Base-by-base conservation (phyloP, 306 rosid species). In the Pyrus bretschneideri region DNA sequence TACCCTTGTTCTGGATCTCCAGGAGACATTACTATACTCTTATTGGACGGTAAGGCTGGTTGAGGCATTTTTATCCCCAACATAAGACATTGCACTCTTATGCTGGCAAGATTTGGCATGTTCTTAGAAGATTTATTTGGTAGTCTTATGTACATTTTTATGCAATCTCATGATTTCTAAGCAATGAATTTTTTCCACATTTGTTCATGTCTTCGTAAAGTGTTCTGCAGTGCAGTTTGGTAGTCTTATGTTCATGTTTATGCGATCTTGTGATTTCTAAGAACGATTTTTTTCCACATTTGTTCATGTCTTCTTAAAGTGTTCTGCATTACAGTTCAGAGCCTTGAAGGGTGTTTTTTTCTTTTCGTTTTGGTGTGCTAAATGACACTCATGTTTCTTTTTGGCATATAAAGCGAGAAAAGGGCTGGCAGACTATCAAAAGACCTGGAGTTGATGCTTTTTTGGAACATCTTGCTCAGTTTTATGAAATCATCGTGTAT, bases 391-490 rank as follows among this genome's bases (percentile, higher is more conserved):
- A 40, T 58, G 73, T 70, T 51, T 81, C 72, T 79, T 62, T 64
- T 80, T 84, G 84, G 63, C 70, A 29, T 85, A 78, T 81, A 79
- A 78, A 95, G 99, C 81, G 99, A 78, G 98, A 95, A 76, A 95
- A 93, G 72, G 91, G 99, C 61, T 95, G 99, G 99, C 97, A 91
- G 81, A 95, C 99, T 9, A 84, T 95, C 79, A 95, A 95, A 81
- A 89, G 99, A 79, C 99, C 99, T 54, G 99, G 99, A 61, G 97
- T 95, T 70, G 99, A 95, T 87, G 90, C 97, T 31, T 95, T 95
- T 87, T 87, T 95, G 89, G 99, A 95, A 82, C 97, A 95, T 76
- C 88, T 95, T 71, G 97, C 93, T 46, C 97, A 92, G 60, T 95
- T 80, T 86, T 95, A 77, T 59, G 99, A 95, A 83, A 90, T 95